Base-by-base conservation (phyloP, 2,329 filamentous ascomycete genomes). In the Teratosphaeria pseudoeucalypti region DNA sequence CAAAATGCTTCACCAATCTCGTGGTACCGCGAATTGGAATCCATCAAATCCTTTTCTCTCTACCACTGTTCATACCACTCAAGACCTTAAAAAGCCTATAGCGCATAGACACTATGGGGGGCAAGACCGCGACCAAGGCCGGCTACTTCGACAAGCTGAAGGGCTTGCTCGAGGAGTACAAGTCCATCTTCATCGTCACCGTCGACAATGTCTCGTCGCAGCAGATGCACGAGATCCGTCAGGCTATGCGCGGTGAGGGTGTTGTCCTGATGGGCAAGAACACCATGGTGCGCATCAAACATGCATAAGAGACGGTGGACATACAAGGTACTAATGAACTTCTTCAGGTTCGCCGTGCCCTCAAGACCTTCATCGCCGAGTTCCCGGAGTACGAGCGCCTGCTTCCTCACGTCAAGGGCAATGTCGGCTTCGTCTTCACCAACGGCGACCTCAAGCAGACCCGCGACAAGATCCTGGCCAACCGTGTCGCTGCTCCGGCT, bases 221-320 rank as follows among this genome's bases (percentile, higher is more conserved):
- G 87, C 95, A 99, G 87, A 99, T 99, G 95, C 94, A 99, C 90
- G 94, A 99, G 86, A 97, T 99, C 79, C 89, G 94, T 78, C 81
- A 87, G 74, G 81, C 90, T 74, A 89, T 99, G 78, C 92, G 94
- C 78, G 88, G 87, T 65, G 81, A 95, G 80, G 92, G 85, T 80
- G 89, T 97, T 72, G 92, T 99, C 72, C 84, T 99, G 81, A 97
- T 97, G 94, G 94, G 92, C 78, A 97, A 96, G 88, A 99, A 99
- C 87, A 99, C 94, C 80, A 99, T 99, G 94, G 92, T 94, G 79
- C 62, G 82, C 43, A 71, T 37, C 16, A 57, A 6, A n/a, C 5
- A 7, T 27, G n/a, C 12, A 26, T 26, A 34, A 47, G 54, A 34
- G 23, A 58, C 6, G 23, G 47, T 32, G 10, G n/a, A 39, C 19